Percentiles rank a stretch among this genome's conserved stretches.
phyloP scores from a whole-genome alignment of 805 yeast species.

The Starmerella lactis-condensi region DNA sequence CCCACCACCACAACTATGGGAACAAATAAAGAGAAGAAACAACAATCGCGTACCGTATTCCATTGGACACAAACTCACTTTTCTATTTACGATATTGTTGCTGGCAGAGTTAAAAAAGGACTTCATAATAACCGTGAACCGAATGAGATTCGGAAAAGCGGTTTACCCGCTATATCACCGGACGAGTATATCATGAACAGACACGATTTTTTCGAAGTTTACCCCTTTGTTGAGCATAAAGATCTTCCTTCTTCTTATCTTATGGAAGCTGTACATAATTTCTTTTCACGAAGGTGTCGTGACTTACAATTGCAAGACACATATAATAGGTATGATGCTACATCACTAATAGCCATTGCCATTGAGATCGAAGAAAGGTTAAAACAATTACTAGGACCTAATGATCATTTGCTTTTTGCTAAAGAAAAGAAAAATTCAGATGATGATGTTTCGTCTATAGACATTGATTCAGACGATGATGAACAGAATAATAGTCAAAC shows the following conservation, averaged over 20 bases:
- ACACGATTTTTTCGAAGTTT: conserved; percentile 3
- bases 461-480: too few relatives aligned
- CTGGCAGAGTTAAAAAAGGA: conserved; percentile 4
- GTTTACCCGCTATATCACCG: conserved; percentile 8
- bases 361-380: conserved; percentile 12
- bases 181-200: conserved; percentile 10
- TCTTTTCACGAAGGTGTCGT: conserved; percentile 5
- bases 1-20: not conserved
- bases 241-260: conserved; percentile 11
- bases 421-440: not conserved
- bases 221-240: conserved; percentile 11
- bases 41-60: not conserved
- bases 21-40: not conserved
- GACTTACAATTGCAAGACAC: not conserved
- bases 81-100: conserved; percentile 5
- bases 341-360: conserved; percentile 11
- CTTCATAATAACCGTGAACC: not conserved
- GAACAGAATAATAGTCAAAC: too few relatives aligned
- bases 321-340: conserved; percentile 7
- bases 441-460: too few relatives aligned
- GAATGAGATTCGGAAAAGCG: not conserved
- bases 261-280: conserved; percentile 10
- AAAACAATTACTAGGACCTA: conserved; percentile 6
- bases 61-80: not conserved
- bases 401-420: conserved; percentile 12